Conservation (phyloP, 306 rosid genomes). For the Dicorynia guianensis region DNA sequence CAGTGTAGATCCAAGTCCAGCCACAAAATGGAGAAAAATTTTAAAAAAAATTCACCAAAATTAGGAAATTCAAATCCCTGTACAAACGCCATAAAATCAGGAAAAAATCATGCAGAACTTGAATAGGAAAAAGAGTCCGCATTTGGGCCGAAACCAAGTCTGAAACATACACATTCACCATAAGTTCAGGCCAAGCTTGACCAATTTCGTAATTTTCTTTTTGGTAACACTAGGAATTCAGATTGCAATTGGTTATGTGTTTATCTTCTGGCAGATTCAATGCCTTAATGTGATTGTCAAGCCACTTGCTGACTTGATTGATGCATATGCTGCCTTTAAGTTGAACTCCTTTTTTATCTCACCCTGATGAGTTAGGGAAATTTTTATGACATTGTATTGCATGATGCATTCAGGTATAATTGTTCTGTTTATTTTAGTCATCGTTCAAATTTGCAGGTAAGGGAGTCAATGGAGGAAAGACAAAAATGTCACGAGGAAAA, state of each 20-base stretch:
- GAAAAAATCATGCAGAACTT: no score
- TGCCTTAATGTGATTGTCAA: neutral
- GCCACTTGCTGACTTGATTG: neutral
- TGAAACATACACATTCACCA: no score
- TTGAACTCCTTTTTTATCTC: neutral
- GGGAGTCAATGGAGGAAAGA: conserved; percentile 47
- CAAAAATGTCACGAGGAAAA: conserved; percentile 41
- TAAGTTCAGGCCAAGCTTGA: no score
- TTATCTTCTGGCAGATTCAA: neutral
- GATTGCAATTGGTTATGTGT: neutral
- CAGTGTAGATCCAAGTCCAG: no score
- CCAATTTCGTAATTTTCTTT: neutral
- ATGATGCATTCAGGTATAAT: neutral
- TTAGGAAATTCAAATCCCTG: no score
- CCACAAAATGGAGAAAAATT: no score
- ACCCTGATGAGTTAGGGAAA: neutral
- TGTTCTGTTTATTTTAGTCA: neutral
- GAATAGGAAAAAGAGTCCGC: no score
- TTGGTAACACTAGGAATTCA: neutral
- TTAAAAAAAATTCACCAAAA: no score
- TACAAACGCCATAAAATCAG: no score
- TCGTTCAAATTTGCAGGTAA: conserved; percentile 36
- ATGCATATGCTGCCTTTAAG: neutral
- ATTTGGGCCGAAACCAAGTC: no score
- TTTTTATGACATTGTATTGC: neutral